Evolutionary conservation across 2,329 filamentous ascomycete genomes (phyloP), one percentile per base, ranked within the genome.

Genomic region (Aspergillus clavatus): DNA sequence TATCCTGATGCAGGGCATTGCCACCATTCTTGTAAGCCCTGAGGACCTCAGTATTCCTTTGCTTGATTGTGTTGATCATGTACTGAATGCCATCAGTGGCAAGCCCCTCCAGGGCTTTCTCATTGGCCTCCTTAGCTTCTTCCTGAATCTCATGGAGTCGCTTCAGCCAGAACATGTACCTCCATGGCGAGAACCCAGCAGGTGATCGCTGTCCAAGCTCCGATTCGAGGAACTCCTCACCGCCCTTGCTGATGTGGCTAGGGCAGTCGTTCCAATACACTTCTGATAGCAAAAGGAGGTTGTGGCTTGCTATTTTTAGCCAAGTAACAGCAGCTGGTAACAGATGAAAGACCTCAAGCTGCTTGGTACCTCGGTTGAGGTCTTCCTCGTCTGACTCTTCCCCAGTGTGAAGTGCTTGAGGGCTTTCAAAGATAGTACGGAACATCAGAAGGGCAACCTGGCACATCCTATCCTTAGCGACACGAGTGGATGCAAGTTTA

Each of bases 91-190:
- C 49, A 40, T 57, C 48, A 7, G 45, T 29, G 16, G 53, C 55
- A 23, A 42, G 35, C 42, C 57, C 56, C 35, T 49, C 56, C 1
- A 61, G n/a, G 11, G 2, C 2, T 22, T 52, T 52, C 29, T 60
- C 57, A 14, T 47, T 40, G 2, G 51, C 52, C 33, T 52, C 35
- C 4, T 38, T 48, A 2, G 57, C 52, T 24, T 59, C 40, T 5
- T 58, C 55, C 14, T 42, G 41, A 24, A 59, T 56, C 23, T 56
- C 45, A 49, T 58, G 53, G 2, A 60, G 46, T 41, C 56, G 51
- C 49, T 55, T 60, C 3, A 61, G 42, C 58, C 58, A 61, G 49
- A 42, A 61, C 46, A 61, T 50, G 5, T 42, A 60, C 51, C 58
- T 55, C 57, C 53, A 61, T 14, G 54, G 56, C 5, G 47, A 45